Evolutionary conservation across 345 rosid genomes (phyloP).

Genomic region (Eucalyptus marginata): DNA sequence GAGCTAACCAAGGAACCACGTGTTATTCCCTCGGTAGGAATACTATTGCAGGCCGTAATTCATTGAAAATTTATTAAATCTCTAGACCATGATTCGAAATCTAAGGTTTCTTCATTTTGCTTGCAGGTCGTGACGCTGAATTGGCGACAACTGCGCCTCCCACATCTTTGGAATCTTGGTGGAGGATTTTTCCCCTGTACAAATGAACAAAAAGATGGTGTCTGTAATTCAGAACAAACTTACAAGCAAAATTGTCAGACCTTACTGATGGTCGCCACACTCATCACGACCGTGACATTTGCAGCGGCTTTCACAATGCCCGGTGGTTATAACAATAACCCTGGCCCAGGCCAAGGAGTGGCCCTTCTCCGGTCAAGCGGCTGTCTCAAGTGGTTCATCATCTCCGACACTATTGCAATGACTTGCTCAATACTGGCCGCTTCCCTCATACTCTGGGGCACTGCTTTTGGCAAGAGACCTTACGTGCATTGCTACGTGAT

Average conservation of each 20-base stretch:
- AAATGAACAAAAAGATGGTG: not conserved
- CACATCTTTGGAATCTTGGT: not conserved
- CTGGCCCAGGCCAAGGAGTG: not conserved
- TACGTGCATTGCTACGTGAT: no score
- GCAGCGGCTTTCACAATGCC: not conserved
- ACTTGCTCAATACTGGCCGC: no score
- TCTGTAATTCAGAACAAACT: not conserved
- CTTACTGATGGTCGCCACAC: not conserved
- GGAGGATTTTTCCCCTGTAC: not conserved
- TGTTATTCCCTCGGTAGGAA: no score
- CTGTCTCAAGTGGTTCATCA: not conserved
- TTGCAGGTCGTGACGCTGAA: not conserved
- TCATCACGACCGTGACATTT: not conserved
- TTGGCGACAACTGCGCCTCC: not conserved
- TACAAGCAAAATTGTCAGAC: not conserved
- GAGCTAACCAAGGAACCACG: no score
- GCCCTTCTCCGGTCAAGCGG: not conserved
- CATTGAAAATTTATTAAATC: no score
- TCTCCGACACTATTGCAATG: not conserved
- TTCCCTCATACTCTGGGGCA: no score
- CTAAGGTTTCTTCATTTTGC: not conserved
- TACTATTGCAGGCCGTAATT: no score
- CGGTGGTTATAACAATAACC: not conserved
- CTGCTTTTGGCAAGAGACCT: no score
- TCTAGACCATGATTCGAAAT: not conserved